Evolutionary conservation across 169 alveolate genomes (phyloP).

Genomic region (Plasmodium falciparum): DNA sequence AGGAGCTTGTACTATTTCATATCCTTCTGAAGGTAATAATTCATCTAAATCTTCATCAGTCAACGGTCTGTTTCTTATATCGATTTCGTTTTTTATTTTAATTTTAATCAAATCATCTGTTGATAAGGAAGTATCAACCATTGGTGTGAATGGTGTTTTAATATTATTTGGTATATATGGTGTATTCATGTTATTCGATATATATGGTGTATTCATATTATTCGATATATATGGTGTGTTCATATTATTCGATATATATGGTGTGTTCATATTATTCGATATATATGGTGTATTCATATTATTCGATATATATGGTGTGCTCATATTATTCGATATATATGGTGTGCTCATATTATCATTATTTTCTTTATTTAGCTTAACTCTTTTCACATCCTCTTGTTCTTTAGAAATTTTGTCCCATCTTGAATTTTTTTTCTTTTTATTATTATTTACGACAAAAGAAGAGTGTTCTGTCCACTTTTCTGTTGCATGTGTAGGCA

Average conservation of each 20-base stretch:
- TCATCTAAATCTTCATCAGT: slow-evolving; percentile 98
- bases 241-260: neutral
- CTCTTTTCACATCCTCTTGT: neutral
- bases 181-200: slow-evolving; percentile 1
- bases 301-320: neutral
- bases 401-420: slow-evolving; percentile 75
- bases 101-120: slow-evolving; percentile 9
- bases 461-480: slow-evolving; percentile 33
- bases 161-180: slow-evolving; percentile 13
- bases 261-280: neutral
- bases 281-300: neutral
- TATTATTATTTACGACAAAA: slow-evolving; percentile 4
- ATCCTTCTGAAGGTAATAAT: slow-evolving; percentile 94
- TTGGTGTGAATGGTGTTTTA: slow-evolving; percentile 33
- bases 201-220: neutral
- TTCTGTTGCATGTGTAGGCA: slow-evolving; percentile 31
- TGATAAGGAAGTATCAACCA: neutral
- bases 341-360: neutral
- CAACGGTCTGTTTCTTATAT: slow-evolving; percentile 81
- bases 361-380: neutral
- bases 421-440: slow-evolving; percentile 26
- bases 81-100: slow-evolving; percentile 77
- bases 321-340: neutral
- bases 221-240: slow-evolving; percentile 16
- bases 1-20: slow-evolving; percentile 93